Evolutionary conservation across 345 rosid genomes (phyloP), one percentile per base, ranked within the genome.

Genomic region (Pistacia integerrima): DNA sequence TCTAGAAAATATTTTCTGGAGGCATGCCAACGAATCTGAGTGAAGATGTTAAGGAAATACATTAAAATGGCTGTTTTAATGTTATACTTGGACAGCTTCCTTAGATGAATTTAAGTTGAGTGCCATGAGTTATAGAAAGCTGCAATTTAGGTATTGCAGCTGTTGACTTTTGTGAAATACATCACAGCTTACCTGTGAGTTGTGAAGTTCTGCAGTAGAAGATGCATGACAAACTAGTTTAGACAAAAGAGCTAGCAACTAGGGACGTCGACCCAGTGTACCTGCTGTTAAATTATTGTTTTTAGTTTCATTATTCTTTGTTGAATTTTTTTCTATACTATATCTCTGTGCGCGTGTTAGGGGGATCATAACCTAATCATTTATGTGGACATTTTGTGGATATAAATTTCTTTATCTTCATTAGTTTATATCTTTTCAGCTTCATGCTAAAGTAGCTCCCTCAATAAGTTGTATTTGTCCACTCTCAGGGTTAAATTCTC

Each of bases 151-250:
- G 59, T 11, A 14, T 58, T 67, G 41, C 63, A 4, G 51, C 22
- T 44, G 56, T 30, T 49, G 67, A 13, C 8, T 35, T 59, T 18
- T 25, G 4, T n/a, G 72, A 67, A 56, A 46, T 77, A 14, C 9
- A 4, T 64, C 2, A 18, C 64, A 13, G 46, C 56, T 79, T 14
- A 25, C 35, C 49, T 9, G 2, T 51, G 28, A 36, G 12, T 28
- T 46, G 14, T 17, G 2, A 16, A 16, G 73, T 36, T 44, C 52
- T 52, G 51, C 41, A 70, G 48, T 28, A 64, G 66, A 25, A 64
- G 65, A 62, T 70, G 70, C 46, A 69, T 66, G 33, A 20, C 4
- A 28, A 54, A 17, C 48, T 52, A 59, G 73, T 66, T 41, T 60
- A 25, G 51, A 62, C 13, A 30, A 30, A 10, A 59, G 46, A 22